These are phyloP conservation scores for Conticribra weissflogii DNA, from an alignment of 108 stramenopile species.

Conservation along the genomic window DNA sequence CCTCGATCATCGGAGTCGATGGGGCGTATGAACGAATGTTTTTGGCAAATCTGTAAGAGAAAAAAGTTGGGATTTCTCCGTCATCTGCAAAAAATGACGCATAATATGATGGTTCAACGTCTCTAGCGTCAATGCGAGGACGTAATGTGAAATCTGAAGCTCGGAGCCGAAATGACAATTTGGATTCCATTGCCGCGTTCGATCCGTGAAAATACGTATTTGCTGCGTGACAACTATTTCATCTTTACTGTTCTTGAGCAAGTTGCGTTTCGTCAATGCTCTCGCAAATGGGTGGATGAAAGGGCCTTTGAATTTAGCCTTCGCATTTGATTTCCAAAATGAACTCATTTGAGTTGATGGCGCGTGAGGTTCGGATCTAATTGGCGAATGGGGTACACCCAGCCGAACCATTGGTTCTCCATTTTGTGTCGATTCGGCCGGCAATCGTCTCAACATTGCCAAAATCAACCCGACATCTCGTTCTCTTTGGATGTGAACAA, in stretches of 20 bases:
- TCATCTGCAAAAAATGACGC: constrained; percentile 45
- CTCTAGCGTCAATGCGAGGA: constrained; percentile 56
- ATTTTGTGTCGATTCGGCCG: neutral
- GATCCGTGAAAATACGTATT: constrained; percentile 60
- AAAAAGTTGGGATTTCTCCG: constrained; percentile 34
- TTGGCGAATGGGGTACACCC: neutral
- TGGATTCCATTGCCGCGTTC: constrained; percentile 78
- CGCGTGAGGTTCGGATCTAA: neutral
- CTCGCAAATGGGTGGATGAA: constrained; percentile 69
- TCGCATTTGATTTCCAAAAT: neutral
- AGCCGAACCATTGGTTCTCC: constrained; percentile 1
- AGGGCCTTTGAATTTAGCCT: constrained; percentile 27
- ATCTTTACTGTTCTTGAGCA: constrained; percentile 47
- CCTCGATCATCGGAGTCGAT: constrained; percentile 62
- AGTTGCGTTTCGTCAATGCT: constrained; percentile 42
- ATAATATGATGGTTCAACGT: constrained; percentile 59
- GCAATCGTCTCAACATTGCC: neutral
- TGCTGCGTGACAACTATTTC: constrained; percentile 50
- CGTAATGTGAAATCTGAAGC: constrained; percentile 39
- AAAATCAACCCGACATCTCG: neutral
- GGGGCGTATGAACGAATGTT: constrained; percentile 50
- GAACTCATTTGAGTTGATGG: neutral
- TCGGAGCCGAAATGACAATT: constrained; percentile 57
- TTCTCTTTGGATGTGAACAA: constrained; percentile 32
- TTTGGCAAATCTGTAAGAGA: constrained; percentile 41